Percentiles rank a stretch among this genome's conserved stretches.
Conservation (phyloP, 495 filamentous ascomycete genomes). For the Lophiotrema nucula region DNA sequence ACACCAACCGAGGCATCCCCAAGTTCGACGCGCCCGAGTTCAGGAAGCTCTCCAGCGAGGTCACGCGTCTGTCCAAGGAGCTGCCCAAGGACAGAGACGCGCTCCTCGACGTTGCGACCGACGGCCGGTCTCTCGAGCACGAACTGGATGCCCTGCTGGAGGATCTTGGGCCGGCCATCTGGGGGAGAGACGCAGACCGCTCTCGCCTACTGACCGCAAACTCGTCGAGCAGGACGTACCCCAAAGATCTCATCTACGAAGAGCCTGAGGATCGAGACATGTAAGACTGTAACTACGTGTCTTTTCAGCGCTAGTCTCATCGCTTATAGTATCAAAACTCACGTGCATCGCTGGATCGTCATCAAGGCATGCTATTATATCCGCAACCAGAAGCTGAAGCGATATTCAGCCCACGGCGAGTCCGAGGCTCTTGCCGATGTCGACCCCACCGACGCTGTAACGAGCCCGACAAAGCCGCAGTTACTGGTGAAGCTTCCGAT, state of each 20-base stretch:
- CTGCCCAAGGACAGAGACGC: conserved; percentile 26
- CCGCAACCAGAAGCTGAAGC: conserved; percentile 28
- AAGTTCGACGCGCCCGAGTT: conserved; percentile 30
- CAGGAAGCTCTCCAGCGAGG: conserved; percentile 25
- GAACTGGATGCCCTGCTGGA: conserved; percentile 18
- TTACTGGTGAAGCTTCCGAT: conserved; percentile 14
- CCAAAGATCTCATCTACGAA: conserved; percentile 17
- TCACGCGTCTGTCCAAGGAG: conserved; percentile 21
- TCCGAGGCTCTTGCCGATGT: conserved; percentile 4
- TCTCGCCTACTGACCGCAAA: conserved; percentile 14
- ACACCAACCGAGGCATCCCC: conserved; percentile 25
- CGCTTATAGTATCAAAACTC: conserved; percentile 25
- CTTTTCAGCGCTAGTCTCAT: not conserved
- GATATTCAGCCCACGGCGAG: conserved; percentile 1
- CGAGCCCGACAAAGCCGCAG: conserved; percentile 11
- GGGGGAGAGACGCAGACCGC: conserved; percentile 21
- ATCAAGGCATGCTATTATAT: conserved; percentile 34
- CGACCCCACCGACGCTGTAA: conserved; percentile 1
- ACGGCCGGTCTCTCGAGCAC: conserved; percentile 7
- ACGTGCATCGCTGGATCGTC: conserved; percentile 30
- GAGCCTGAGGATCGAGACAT: conserved; percentile 17
- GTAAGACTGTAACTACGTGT: not conserved
- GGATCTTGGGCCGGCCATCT: conserved; percentile 15
- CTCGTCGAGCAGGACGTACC: conserved; percentile 21
- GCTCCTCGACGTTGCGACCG: conserved; percentile 26